Evolutionary conservation across 805 yeast species (phyloP).

Genomic region (Yamadazyma laniorum): DNA sequence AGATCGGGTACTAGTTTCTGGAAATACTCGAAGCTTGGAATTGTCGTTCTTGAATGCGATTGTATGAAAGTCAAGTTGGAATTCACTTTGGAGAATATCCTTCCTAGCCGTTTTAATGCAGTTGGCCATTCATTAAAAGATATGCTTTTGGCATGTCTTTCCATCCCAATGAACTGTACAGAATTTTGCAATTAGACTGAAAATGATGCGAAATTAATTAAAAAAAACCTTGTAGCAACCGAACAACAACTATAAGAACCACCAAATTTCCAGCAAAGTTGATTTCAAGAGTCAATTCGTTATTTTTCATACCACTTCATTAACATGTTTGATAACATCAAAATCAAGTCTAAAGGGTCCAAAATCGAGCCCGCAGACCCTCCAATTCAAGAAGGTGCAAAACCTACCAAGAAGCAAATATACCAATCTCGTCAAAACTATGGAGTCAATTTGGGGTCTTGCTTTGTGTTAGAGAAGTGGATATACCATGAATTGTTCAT

Average conservation of each 20-base stretch:
- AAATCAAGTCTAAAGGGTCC: slow-evolving; percentile 28
- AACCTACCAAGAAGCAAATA: slow-evolving; percentile 46
- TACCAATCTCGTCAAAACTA: slow-evolving; percentile 61
- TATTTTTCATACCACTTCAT: too few species aligned
- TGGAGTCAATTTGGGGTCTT: slow-evolving; percentile 84
- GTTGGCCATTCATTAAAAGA: slow-evolving; percentile 3
- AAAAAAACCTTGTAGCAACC: too few species aligned
- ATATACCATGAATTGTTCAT: slow-evolving; percentile 63
- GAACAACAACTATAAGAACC: too few species aligned
- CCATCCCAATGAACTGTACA: not conserved
- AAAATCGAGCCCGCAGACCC: slow-evolving; percentile 11
- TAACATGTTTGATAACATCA: slow-evolving; percentile 34
- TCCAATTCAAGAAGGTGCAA: slow-evolving; percentile 26
- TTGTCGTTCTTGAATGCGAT: slow-evolving; percentile 33
- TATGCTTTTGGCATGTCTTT: not conserved
- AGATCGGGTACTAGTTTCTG: slow-evolving; percentile 30
- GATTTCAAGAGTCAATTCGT: too few species aligned
- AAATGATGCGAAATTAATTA: not conserved
- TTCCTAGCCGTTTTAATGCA: slow-evolving; percentile 11
- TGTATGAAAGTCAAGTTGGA: slow-evolving; percentile 42
- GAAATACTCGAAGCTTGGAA: slow-evolving; percentile 31
- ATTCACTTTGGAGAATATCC: slow-evolving; percentile 27
- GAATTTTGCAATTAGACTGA: not conserved
- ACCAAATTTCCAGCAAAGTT: too few species aligned
- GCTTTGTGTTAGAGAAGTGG: slow-evolving; percentile 80